Evolutionary conservation across 2,329 filamentous ascomycete species (phyloP), one percentile per base, ranked within the genome.

Genomic region (Fusarium ramigenum): DNA sequence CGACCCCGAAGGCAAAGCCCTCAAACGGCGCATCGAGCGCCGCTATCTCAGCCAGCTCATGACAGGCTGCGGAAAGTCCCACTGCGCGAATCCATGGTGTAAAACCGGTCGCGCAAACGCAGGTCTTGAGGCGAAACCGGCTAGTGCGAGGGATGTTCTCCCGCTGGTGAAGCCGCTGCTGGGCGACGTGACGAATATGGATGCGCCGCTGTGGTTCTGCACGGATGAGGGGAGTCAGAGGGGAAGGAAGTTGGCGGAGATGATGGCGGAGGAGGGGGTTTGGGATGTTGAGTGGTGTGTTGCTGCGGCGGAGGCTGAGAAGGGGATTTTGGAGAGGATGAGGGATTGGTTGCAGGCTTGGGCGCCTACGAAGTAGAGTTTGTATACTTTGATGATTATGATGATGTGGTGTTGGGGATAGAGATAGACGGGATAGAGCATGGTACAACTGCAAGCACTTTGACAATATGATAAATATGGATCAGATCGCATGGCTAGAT

Each of bases 1-100:
- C 79, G 96, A 99, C 75, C 96, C 96, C 0, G 94, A 97, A 62
- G 93, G 94, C 52, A 97, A 95, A 81, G 93, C 94, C 1, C 86
- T 98, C 34, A 90, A 91, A 12, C 88, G 96, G 14, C 89, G 96
- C 4, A 92, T 98, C 54, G 96, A 99, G 83, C 87, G 96, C 32
- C 88, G 93, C 15, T 97, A 98, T 75, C 86, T 98, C 4, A 89
- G 91, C 7, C 96, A 99, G 81, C 85, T 98, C 73, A 92, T 97
- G 82, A 92, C 89, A 0, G 96, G 96, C 0, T 99, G 96, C 77
- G 92, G 91, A 2, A 96, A 95, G 79, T 40, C 84, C 0, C 97
- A 94, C 91, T 99, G 96, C 79, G 85, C 84, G 60, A 98, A 98
- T 76, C 86, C 90, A 66, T 96, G 91, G 85, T 99, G 96, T 83